Evolutionary conservation across 2,329 filamentous ascomycete genomes (phyloP), one percentile per base, ranked within the genome.

Genomic region (Penicillium hesseltinei): DNA sequence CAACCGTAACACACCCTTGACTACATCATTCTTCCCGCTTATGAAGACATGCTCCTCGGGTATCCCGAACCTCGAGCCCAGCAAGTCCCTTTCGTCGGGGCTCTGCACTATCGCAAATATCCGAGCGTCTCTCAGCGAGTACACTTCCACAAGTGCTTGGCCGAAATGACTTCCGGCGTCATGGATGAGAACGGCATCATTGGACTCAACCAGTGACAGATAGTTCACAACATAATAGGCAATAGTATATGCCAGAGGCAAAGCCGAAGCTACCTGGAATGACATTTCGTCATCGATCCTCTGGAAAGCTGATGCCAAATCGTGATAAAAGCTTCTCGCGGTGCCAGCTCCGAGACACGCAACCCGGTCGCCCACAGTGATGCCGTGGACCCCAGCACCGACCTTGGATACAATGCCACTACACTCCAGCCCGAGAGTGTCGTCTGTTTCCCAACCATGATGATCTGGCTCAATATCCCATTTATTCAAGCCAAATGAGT

Each of bases 151-250:
- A 3, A 68, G 23, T 5, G 69, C 69, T 35, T 65, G 64, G 1
- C 68, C 68, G 8, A 56, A 49, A 33, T 58, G 50, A n/a, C 57
- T 66, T 23, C 53, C 61, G 4, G 68, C 70, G 5, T 65, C 60
- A 21, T 71, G 65, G 6, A 77, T 69, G 1, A 77, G 49, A 5
- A 76, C 52, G 2, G 39, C 60, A 38, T 75, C 63, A 7, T 61
- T 60, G 8, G 50, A 13, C 3, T 39, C 46, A 8, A 68, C 23
- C 5, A 47, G 43, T 7, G 65, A 64, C 9, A 70, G 27, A 15
- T 64, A 15, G 9, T 66, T 51, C 1, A 67, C 53, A 17, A 60
- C 56, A 40, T 66, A 61, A 25, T 62, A 66, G 10, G 66, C 68
- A 8, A 62, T 60, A 29, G 60, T 61, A 50, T 66, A 71, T 3